Evolutionary conservation across 805 yeast genomes (phyloP), one percentile per base, ranked within the genome.

Genomic region (Barnettozyma siamensis): DNA sequence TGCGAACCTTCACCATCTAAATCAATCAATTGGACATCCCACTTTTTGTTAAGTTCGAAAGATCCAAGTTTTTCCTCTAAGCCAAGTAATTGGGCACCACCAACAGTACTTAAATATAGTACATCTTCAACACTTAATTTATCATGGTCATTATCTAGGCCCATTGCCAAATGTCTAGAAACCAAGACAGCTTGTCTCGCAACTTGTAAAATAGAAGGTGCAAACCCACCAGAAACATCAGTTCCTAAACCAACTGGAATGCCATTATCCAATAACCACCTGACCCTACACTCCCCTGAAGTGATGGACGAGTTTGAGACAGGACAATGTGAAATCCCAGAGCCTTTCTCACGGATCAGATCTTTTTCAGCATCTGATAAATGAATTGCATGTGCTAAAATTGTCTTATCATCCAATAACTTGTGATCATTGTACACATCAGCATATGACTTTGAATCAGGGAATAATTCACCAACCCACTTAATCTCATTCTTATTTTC

Each of bases 281-380:
- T 73, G 10, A 91, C 77, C 16, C 88, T 82, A 8, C 95, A 89
- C 60, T 88, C 94, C 15, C 99, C 99, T 10, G 94, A 82, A 1
- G 95, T 80, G 43, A 91, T 72, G 15, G 93, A 78, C 1, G 95
- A 78, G 60, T 91, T 91, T 15, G 95, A 85, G 10, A 88, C 78
- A 2, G 99, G 99, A 64, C 99, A 91, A 62, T 93, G 98, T 5
- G 95, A 74, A 15, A 91, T 76, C 11, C 96, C 94, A 26, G 87
- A 66, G 6, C 75, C 64, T 17, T 74, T 72, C 15, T 53, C 47
- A 46, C 69, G 71, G 34, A 93, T 68, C 17, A 84, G 45, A 15
- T 70, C 62, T 32, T 79, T 68, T 60, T 91, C 99, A 3, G 69
- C 69, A 8, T 75, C 78, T 2, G 76, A 50, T 40, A 91, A 65